These are phyloP conservation scores for Trichoderma endophyticum DNA, from an alignment of 2,329 filamentous ascomycete species.

Conservation along the genomic window DNA sequence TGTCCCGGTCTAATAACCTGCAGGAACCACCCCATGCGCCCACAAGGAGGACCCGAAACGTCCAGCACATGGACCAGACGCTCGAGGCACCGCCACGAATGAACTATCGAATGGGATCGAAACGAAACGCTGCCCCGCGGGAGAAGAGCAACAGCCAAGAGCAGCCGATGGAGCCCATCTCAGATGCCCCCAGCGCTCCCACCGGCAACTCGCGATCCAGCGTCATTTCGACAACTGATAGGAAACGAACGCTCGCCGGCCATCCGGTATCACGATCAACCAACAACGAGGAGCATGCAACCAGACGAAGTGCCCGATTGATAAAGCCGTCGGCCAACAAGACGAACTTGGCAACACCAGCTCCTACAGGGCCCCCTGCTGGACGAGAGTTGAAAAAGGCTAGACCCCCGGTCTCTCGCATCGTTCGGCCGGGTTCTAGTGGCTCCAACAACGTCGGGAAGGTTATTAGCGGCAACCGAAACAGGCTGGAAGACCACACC, in stretches of 20 bases:
- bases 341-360: slow-evolving; percentile 55
- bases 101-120: slow-evolving; percentile 53
- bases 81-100: slow-evolving; percentile 62
- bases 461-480: slow-evolving; percentile 87
- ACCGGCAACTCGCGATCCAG: slow-evolving; percentile 36
- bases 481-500: slow-evolving; percentile 63
- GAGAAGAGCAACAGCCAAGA: slow-evolving; percentile 27
- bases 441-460: slow-evolving; percentile 73
- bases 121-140: slow-evolving; percentile 38
- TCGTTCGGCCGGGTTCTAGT: slow-evolving; percentile 63
- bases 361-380: slow-evolving; percentile 52
- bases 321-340: slow-evolving; percentile 66
- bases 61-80: slow-evolving; percentile 50
- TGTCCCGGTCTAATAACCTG: slow-evolving; percentile 25
- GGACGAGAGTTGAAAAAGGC: slow-evolving; percentile 76
- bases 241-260: slow-evolving; percentile 91
- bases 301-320: slow-evolving; percentile 68
- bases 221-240: slow-evolving; percentile 53
- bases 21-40: slow-evolving; percentile 53
- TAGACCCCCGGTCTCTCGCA: slow-evolving; percentile 65
- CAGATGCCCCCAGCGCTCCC: slow-evolving; percentile 40
- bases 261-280: slow-evolving; percentile 58
- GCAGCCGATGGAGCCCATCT: slow-evolving; percentile 36
- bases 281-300: slow-evolving; percentile 57
- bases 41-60: slow-evolving; percentile 51